These are phyloP conservation scores for Limonium bicolor DNA, from an alignment of 148 eudicot species.

Conservation along the genomic window DNA sequence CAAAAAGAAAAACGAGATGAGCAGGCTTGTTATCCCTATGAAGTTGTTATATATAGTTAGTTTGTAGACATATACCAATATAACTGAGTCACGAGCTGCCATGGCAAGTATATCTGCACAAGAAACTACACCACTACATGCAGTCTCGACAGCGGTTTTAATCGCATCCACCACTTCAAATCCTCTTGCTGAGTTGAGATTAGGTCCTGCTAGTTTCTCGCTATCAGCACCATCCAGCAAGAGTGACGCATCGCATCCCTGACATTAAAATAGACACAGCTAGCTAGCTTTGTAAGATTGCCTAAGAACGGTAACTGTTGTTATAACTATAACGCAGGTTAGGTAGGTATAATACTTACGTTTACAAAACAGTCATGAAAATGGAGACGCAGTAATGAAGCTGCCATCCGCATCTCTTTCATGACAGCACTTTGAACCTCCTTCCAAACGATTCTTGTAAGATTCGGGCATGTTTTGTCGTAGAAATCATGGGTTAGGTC, in stretches of 20 bases:
- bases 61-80: conserved; percentile 20
- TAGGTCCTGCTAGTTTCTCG: conserved; percentile 53
- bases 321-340: background rate
- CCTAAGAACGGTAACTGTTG: background rate
- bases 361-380: conserved; percentile 87
- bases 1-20: background rate
- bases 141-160: conserved; percentile 54
- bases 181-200: conserved; percentile 58
- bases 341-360: conserved; percentile 18
- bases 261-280: background rate
- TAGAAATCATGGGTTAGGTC: conserved; percentile 49
- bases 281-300: background rate
- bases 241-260: conserved; percentile 84
- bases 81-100: conserved; percentile 72
- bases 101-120: conserved; percentile 68
- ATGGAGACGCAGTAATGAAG: conserved; percentile 70
- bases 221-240: conserved; percentile 54
- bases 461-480: conserved; percentile 41
- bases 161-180: conserved; percentile 57
- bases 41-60: background rate
- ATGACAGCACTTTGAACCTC: conserved; percentile 43
- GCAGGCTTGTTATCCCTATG: background rate
- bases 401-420: conserved; percentile 66
- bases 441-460: conserved; percentile 32
- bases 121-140: conserved; percentile 52